phyloP scores from a whole-genome alignment of 1,284 basidiomycete genomes.

The Prillingera fragicola region DNA sequence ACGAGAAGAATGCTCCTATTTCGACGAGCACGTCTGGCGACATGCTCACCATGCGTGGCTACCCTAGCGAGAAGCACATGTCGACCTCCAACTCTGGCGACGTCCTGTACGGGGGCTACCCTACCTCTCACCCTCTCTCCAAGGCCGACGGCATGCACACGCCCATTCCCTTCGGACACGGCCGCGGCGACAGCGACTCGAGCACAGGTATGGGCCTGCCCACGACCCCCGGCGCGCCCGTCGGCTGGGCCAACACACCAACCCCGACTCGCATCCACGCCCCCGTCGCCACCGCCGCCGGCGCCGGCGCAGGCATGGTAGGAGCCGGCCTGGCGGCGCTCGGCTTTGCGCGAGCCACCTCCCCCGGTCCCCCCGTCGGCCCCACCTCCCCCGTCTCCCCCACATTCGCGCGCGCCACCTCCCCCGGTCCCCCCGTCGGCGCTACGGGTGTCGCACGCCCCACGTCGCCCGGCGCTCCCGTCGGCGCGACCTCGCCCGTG shows the following conservation, averaged over 20 bases:
- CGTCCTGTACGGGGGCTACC: not conserved
- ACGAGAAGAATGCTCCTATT: constrained; percentile 1
- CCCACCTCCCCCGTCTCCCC: not conserved
- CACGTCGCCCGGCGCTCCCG: not conserved
- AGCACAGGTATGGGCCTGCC: not conserved
- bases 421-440: constrained; percentile 1
- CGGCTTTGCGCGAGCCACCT: constrained; percentile 1
- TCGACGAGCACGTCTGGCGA: constrained; percentile 5
- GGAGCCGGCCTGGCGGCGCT: constrained; percentile 10
- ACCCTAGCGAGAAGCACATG: not conserved
- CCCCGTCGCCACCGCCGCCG: constrained; percentile 23
- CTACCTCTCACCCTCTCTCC: not conserved
- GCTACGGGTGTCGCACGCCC: not conserved
- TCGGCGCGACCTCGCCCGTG: not conserved
- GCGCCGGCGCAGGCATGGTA: constrained; percentile 28
- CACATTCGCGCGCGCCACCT: not conserved
- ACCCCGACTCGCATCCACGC: not conserved
- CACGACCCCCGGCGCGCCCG: not conserved
- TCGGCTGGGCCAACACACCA: not conserved
- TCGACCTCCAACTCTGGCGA: no score
- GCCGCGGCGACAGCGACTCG: no score
- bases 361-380: constrained; percentile 1
- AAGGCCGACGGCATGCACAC: not conserved
- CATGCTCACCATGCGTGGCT: no score
- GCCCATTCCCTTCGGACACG: not conserved